phyloP scores from a whole-genome alignment of 208 protist species.

The Acanthamoeba royreba region DNA sequence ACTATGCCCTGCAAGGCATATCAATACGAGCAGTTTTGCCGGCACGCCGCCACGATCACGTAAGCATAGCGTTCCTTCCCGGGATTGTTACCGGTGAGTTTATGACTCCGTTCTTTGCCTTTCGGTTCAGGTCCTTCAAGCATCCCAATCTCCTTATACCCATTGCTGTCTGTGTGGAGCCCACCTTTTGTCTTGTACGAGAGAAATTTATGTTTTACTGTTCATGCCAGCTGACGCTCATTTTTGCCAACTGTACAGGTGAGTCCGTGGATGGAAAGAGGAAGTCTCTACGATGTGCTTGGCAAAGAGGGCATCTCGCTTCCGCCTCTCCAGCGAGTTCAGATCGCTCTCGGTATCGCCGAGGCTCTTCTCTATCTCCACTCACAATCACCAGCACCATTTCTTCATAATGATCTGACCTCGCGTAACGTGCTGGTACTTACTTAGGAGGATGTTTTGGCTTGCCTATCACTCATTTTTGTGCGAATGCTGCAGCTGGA shows the following conservation, averaged over 20 bases:
- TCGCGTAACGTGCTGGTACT: not conserved
- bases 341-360: not conserved
- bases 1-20: not conserved
- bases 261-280: not conserved
- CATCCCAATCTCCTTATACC: not conserved
- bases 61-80: too few relatives aligned
- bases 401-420: not conserved
- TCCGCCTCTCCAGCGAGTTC: not conserved
- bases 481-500: not conserved
- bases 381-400: not conserved
- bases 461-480: not conserved
- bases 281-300: not conserved
- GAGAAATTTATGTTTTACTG: not conserved
- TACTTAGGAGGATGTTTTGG: not conserved
- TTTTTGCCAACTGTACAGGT: too few relatives aligned
- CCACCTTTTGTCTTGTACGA: not conserved
- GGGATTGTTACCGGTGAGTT: too few relatives aligned
- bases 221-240: not conserved
- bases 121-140: not conserved
- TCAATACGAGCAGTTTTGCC: not conserved
- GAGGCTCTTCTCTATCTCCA: not conserved
- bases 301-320: not conserved
- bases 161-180: not conserved
- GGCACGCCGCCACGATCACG: not conserved
- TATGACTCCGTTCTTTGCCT: too few relatives aligned